Conservation (phyloP, 1,139 yeast species). For the Candida pseudoviswanathii region DNA sequence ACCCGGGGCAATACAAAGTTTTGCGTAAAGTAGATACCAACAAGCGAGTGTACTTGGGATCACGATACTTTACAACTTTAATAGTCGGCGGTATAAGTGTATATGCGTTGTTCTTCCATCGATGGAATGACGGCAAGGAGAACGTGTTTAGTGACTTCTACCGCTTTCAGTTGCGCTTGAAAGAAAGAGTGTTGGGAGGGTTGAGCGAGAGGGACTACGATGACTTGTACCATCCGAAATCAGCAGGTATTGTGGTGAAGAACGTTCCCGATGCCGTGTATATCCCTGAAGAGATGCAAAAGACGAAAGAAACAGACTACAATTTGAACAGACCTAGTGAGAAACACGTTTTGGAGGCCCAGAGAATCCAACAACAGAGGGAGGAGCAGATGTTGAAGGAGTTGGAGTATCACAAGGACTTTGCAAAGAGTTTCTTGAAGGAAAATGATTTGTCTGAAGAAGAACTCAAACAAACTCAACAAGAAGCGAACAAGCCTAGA, state of each 20-base stretch:
- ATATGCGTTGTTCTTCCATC: conserved; percentile 69
- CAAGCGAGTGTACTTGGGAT: conserved; percentile 57
- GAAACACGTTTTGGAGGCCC: conserved; percentile 76
- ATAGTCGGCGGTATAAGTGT: conserved; percentile 48
- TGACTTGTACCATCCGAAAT: conserved; percentile 57
- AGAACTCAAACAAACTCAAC: neutral
- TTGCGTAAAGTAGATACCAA: conserved; percentile 62
- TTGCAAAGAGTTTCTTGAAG: conserved; percentile 26
- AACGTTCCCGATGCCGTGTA: conserved; percentile 47
- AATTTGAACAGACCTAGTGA: conserved; percentile 72
- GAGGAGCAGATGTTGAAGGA: conserved; percentile 69
- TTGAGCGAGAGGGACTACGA: conserved; percentile 61
- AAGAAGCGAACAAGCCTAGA: conserved; percentile 11
- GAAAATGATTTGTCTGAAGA: neutral
- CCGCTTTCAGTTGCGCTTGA: conserved; percentile 56
- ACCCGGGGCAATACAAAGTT: conserved; percentile 80
- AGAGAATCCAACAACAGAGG: conserved; percentile 64
- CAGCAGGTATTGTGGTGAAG: conserved; percentile 34
- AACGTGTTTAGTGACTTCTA: conserved; percentile 72
- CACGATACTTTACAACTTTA: conserved; percentile 51
- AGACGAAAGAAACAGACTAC: conserved; percentile 41
- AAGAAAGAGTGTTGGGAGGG: conserved; percentile 52
- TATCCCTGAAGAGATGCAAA: conserved; percentile 41
- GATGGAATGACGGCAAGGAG: conserved; percentile 87
- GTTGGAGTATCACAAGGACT: conserved; percentile 40